Percentiles rank a stretch among this genome's conserved stretches.
These are phyloP conservation scores for Geotrichum phurueaensis DNA, from an alignment of 1,139 yeast species.

Conservation along the genomic window DNA sequence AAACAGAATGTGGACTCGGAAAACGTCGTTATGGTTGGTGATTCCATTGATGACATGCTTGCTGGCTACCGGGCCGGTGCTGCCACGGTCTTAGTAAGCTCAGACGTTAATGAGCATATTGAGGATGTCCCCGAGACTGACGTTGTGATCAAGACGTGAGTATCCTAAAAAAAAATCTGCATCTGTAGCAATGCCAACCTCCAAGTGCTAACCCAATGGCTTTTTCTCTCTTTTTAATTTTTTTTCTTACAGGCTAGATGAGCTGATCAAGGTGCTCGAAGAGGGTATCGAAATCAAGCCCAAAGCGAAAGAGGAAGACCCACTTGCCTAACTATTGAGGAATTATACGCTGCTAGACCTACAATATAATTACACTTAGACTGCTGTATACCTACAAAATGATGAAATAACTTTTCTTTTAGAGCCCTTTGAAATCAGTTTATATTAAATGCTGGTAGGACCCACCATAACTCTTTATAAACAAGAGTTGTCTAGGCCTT, in stretches of 20 bases:
- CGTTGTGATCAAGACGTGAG: conserved; percentile 34
- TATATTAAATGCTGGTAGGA: no score
- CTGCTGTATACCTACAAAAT: not conserved
- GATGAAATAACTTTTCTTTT: no score
- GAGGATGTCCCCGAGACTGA: conserved; percentile 41
- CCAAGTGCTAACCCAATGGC: not conserved
- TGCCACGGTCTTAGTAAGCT: conserved; percentile 46
- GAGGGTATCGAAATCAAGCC: conserved; percentile 33
- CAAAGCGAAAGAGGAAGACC: conserved; percentile 12
- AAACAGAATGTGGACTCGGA: conserved; percentile 35
- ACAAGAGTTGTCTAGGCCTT: no score
- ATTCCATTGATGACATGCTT: conserved; percentile 57
- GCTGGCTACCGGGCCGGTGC: conserved; percentile 57
- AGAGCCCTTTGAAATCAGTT: no score
- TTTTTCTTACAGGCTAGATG: conserved; percentile 34
- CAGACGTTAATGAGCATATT: conserved; percentile 42
- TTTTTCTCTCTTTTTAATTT: not conserved
- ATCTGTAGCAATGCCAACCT: not conserved
- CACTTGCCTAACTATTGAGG: not conserved
- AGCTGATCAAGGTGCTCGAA: conserved; percentile 39
- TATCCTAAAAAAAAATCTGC: not conserved
- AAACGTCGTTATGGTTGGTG: conserved; percentile 61
- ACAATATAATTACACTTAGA: not conserved
- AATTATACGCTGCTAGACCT: not conserved
- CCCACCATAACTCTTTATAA: no score